Base-by-base conservation (phyloP, 176 grass and related monocot species). In the Poa pratensis region DNA sequence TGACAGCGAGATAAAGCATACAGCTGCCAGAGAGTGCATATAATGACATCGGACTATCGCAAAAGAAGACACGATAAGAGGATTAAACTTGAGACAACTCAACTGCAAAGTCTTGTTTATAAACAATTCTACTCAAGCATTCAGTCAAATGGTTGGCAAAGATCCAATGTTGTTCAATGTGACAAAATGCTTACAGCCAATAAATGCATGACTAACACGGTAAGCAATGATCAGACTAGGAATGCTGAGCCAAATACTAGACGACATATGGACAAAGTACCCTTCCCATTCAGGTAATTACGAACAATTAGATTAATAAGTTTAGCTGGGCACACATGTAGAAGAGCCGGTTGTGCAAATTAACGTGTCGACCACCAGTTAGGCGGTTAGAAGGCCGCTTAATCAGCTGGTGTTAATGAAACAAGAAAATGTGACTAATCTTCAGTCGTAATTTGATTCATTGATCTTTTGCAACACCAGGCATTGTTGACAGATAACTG, bases 1-100 rank as follows among this genome's bases (percentile, higher is more conserved):
- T 26, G 80, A 75, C 57, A 87, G 80, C 1, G 20, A 83, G 16
- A 9, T 28, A 81, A 89, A 62, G 83, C 42, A 82, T 51, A 61
- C 40, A 72, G 61, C 39, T 87, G 80, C 80, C 68, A 87, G 27
- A 82, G 37, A 87, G 68, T 60, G 75, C 64, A 90, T 67, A 84
- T 45, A 83, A 79, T 68, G 48, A 69, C 48, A 90, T 28, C 75
- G 71, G n/a, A 57, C 57, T 60, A 59, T 37, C 57, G 66, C 23
- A 82, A 77, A 77, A 87, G 4, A 82, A 82, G 59, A 75, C 57
- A 82, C 50, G 48, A 76, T 30, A 87, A 46, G 34, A 68, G 34
- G 35, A 26, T 82, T 55, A 87, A 87, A 75, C 81, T 73, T 46
- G 17, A 73, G 46, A 87, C 17, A 77, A 15, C 71, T 46, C 37